Percentiles rank a stretch among this genome's conserved stretches.
These are phyloP conservation scores for Coniferiporia weirii DNA, from an alignment of 1,284 basidiomycete species.

Conservation along the genomic window DNA sequence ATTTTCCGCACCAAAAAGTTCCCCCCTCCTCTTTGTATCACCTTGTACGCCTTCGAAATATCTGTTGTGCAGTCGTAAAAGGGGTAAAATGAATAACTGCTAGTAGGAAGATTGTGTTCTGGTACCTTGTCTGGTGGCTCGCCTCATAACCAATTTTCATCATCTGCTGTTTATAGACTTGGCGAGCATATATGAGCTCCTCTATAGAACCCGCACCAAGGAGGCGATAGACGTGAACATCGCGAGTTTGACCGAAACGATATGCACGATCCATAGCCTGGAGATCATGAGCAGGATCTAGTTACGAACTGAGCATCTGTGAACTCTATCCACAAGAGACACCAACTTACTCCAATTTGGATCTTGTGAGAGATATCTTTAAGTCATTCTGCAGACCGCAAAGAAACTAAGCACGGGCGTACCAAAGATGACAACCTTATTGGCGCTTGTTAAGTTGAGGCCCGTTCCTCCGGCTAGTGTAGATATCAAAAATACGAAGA, in stretches of 20 bases:
- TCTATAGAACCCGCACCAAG: constrained; percentile 85
- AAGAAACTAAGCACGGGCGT: constrained; percentile 20
- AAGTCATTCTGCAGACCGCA: neutral
- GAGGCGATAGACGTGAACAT: constrained; percentile 81
- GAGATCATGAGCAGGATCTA: constrained; percentile 83
- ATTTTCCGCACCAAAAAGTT: constrained; percentile 78
- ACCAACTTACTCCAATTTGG: constrained; percentile 77
- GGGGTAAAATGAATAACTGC: neutral
- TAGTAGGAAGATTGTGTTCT: neutral
- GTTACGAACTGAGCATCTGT: neutral
- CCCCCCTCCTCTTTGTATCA: constrained; percentile 66
- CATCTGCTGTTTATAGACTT: constrained; percentile 87
- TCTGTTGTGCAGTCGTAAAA: constrained; percentile 30
- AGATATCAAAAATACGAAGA: constrained; percentile 77
- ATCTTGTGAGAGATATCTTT: constrained; percentile 41
- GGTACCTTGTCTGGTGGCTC: constrained; percentile 68
- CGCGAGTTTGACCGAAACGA: constrained; percentile 81
- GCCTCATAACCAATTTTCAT: constrained; percentile 84
- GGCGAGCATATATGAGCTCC: constrained; percentile 79
- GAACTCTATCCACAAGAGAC: neutral
- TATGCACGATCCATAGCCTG: constrained; percentile 90
- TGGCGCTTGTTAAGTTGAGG: constrained; percentile 70
- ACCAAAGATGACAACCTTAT: constrained; percentile 86
- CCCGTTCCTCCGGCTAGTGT: constrained; percentile 76
- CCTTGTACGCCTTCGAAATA: constrained; percentile 82